Conservation (phyloP, 352 stramenopile genomes). For the Blastocystis sp. region DNA sequence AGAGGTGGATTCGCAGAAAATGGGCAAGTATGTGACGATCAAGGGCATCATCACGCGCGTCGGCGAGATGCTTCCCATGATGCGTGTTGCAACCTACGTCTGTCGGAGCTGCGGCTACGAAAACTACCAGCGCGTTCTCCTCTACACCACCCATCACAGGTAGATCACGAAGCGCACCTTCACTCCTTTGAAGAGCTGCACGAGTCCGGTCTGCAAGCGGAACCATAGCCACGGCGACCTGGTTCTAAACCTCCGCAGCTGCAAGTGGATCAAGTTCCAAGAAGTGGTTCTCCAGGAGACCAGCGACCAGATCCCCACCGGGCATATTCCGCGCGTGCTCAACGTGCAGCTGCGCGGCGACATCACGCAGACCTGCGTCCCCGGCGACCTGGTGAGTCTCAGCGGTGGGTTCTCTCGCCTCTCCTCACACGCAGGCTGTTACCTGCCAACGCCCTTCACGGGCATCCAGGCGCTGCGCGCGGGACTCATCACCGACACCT, state of each 20-base stretch:
- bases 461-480: slow-evolving; percentile 86
- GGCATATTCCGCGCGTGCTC: slow-evolving; percentile 85
- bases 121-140: slow-evolving; percentile 82
- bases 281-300: slow-evolving; percentile 92
- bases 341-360: slow-evolving; percentile 78
- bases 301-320: slow-evolving; percentile 85
- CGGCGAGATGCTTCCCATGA: slow-evolving; percentile 89
- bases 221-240: slow-evolving; percentile 72
- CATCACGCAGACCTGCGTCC: slow-evolving; percentile 77
- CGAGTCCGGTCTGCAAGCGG: slow-evolving; percentile 72
- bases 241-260: slow-evolving; percentile 86
- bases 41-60: slow-evolving; percentile 93
- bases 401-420: slow-evolving; percentile 78
- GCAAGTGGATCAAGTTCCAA: slow-evolving; percentile 97
- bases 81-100: slow-evolving; percentile 90
- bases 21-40: slow-evolving; percentile 86
- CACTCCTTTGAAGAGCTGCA: slow-evolving; percentile 79
- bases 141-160: background rate
- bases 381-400: slow-evolving; percentile 88
- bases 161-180: slow-evolving; percentile 79
- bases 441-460: slow-evolving; percentile 67
- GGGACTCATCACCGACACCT: slow-evolving; percentile 90
- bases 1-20: slow-evolving; percentile 80
- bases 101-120: slow-evolving; percentile 87
- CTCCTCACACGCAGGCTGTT: background rate